Conservation (phyloP, 371 early-diverging fungal species). For the Mortierella sp. region DNA sequence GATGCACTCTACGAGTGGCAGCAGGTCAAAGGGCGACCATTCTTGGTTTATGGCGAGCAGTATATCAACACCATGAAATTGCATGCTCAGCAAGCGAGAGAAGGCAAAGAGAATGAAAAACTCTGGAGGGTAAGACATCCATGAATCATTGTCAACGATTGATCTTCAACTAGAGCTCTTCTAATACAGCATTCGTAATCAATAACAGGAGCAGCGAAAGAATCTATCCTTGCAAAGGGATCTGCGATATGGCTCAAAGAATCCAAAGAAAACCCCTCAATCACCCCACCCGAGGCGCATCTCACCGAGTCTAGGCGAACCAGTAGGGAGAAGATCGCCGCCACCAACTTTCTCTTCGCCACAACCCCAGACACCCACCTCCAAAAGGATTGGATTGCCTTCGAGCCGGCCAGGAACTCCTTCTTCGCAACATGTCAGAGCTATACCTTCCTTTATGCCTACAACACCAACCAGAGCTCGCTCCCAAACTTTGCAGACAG, state of each 20-base stretch:
- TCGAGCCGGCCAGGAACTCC: constrained; percentile 45
- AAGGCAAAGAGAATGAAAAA: constrained; percentile 47
- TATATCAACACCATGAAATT: constrained; percentile 46
- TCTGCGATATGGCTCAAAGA: constrained; percentile 45
- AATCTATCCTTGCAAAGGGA: constrained; percentile 21
- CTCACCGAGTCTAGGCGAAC: constrained; percentile 19
- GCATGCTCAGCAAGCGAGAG: constrained; percentile 41
- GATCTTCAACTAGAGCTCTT: neutral
- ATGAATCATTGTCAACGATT: neutral
- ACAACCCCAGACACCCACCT: constrained; percentile 37
- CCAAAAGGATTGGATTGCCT: constrained; percentile 32
- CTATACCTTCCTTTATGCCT: constrained; percentile 26
- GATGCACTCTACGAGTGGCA: constrained; percentile 36
- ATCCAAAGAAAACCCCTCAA: constrained; percentile 31
- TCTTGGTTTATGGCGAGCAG: constrained; percentile 49
- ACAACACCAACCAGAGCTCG: constrained; percentile 43
- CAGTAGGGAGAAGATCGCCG: constrained; percentile 19
- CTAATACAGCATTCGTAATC: neutral
- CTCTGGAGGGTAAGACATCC: constrained; percentile 26
- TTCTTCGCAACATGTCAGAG: constrained; percentile 27
- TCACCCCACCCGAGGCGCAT: constrained; percentile 51
- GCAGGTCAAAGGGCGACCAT: constrained; percentile 30
- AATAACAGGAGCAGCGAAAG: constrained; percentile 29
- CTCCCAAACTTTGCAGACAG: constrained; percentile 17
- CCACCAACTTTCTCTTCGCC: constrained; percentile 14